Evolutionary conservation across 2,329 filamentous ascomycete species (phyloP), one percentile per base, ranked within the genome.

Genomic region (Allantophomopsis lycopodina): DNA sequence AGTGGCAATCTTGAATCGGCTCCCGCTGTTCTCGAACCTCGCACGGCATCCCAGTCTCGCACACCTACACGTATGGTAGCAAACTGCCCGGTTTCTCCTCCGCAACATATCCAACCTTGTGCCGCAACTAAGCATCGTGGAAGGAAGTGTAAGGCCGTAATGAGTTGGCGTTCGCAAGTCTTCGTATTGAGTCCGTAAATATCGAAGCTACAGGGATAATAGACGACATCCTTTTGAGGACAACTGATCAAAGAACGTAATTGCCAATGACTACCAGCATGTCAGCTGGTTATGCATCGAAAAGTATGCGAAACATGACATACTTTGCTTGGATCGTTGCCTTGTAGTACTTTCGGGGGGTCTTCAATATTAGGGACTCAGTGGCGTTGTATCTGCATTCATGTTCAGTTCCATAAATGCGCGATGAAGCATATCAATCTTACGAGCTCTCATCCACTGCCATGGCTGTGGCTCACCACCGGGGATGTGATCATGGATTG

Each of bases 121-220:
- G 78, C 80, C 7, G 85, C 83, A n/a, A 85, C 82, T 6, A 95
- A 73, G 58, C 89, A 96, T 61, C 84, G 75, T n/a, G 88, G 83
- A 50, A 60, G 73, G 59, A 79, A 91, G 48, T 69, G 76, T 48
- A 88, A 66, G 21, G 77, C 66, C 39, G 76, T 84, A 57, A 84
- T 75, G 44, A 73, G 80, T 61, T 81, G 83, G 63, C 75, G 79
- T 66, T 78, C 82, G 57, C 68, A 76, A 48, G 73, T 78, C 43
- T 62, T 72, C 42, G 80, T 76, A 52, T 88, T 73, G 41, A 89
- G 71, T 30, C 73, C 71, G 51, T 81, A 80, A 38, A 86, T 74
- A 45, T 86, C 76, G 51, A 69, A 64, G 42, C 82, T 81, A 48
- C 78, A 78, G 30, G 88, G 87, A 53, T 93, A 94, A 65, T 93